Conservation (phyloP, 331 rosid species). For the Spiraea crenata region DNA sequence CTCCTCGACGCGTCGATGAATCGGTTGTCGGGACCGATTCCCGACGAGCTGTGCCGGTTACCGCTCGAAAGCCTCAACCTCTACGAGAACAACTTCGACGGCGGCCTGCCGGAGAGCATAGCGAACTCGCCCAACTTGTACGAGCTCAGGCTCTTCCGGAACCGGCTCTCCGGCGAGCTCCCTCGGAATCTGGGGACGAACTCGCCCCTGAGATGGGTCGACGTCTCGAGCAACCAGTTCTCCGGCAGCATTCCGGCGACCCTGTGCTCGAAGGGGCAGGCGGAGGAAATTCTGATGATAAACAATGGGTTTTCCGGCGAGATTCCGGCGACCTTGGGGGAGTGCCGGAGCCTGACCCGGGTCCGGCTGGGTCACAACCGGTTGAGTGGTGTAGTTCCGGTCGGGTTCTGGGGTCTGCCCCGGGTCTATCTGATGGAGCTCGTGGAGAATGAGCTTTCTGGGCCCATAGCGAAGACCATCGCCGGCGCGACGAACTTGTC, state of each 20-base stretch:
- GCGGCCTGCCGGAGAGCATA: slow-evolving; percentile 59
- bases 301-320: slow-evolving; percentile 53
- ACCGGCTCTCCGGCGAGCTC: slow-evolving; percentile 53
- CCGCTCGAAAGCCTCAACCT: slow-evolving; percentile 71
- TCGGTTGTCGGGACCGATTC: slow-evolving; percentile 50
- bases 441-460: slow-evolving; percentile 49
- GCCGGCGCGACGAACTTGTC: slow-evolving; percentile 60
- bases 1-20: slow-evolving; percentile 78
- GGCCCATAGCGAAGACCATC: slow-evolving; percentile 55
- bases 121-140: slow-evolving; percentile 55
- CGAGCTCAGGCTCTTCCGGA: slow-evolving; percentile 61
- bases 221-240: slow-evolving; percentile 60
- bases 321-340: slow-evolving; percentile 55
- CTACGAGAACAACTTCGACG: slow-evolving; percentile 66
- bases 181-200: slow-evolving; percentile 64
- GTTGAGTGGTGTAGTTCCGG: slow-evolving; percentile 70
- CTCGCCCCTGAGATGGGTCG: slow-evolving; percentile 62
- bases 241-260: slow-evolving; percentile 60
- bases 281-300: slow-evolving; percentile 68
- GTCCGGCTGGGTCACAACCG: slow-evolving; percentile 59
- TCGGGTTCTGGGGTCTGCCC: slow-evolving; percentile 74
- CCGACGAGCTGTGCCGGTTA: slow-evolving; percentile 57
- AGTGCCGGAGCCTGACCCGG: slow-evolving; percentile 54
- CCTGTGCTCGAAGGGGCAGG: slow-evolving; percentile 45
- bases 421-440: slow-evolving; percentile 66